Base-by-base conservation (phyloP, 2,329 filamentous ascomycete species). In the Corynespora cassiicola region DNA sequence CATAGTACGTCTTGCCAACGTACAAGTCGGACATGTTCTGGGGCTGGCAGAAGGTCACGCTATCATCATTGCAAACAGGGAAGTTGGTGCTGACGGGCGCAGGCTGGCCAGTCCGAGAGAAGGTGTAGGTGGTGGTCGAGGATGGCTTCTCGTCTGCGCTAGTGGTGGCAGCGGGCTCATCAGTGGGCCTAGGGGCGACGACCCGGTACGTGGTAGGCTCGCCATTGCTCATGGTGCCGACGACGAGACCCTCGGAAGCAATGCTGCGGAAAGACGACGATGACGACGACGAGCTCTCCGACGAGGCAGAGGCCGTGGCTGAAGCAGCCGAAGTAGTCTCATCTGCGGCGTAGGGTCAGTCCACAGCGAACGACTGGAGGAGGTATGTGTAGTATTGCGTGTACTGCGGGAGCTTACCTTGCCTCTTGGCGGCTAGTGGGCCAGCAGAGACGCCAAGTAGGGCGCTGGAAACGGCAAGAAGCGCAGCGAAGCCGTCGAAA, bases 1-100 rank as follows among this genome's bases (percentile, higher is more conserved):
- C 53, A 26, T 69, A 70, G 50, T 71, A 70, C 2, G 61, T 68
- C 18, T 64, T 62, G 31, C 58, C 68, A n/a, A 65, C 57, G 22
- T 63, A 57, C n/a, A 71, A 45, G 7, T 61, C 51, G 2, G 58
- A 53, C 17, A 52, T 54, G 50, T 71, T 56, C 22, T 47, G 49
- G 6, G 68, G 68, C 15, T 63, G 54, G 42, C 68, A 71, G 38
- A 71, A 68, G 4, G 66, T 64, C 10, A 42, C 20, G 24, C 51
- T 41, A 7, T 46, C 26, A 31, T 60, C 29, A 18, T 42, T 29
- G 37, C 68, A 71, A 30, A 55, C 33, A 6, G 63, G 61, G 29
- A 69, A 68, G 19, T 55, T 54, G 7, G 54, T 56, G 37, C 43
- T 47, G 5, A 31, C 25, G n/a, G 45, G 45, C 4, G 30, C 18